These are phyloP conservation scores for Exophiala bonariae DNA, from an alignment of 2,329 filamentous ascomycete genomes.

Conservation along the genomic window DNA sequence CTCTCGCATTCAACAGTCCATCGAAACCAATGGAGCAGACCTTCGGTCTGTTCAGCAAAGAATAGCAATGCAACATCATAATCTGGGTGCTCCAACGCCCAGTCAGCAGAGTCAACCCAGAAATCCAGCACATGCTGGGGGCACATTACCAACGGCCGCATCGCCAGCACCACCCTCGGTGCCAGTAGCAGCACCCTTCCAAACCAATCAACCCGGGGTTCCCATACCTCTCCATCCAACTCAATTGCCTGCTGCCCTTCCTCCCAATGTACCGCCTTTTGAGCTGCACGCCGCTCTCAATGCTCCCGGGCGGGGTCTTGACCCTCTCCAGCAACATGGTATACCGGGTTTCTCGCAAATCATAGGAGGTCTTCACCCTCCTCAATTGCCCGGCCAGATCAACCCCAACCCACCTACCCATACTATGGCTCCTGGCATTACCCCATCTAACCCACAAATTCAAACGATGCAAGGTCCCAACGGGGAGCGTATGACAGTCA, in stretches of 20 bases:
- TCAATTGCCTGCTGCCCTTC: background rate
- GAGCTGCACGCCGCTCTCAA: background rate
- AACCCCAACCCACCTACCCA: background rate
- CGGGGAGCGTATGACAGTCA: conserved; percentile 18
- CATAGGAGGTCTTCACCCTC: no score
- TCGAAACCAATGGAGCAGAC: conserved; percentile 21
- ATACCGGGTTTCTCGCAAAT: no score
- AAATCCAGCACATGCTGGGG: background rate
- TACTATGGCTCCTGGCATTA: background rate
- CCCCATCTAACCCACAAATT: conserved; percentile 1
- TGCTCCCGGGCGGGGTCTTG: background rate
- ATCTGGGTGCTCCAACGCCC: conserved; percentile 5
- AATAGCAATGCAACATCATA: conserved; percentile 19
- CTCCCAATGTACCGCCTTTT: background rate
- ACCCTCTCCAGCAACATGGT: background rate
- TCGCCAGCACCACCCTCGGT: conserved; percentile 2
- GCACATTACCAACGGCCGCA: no score
- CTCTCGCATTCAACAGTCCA: conserved; percentile 19
- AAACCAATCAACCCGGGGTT: no score
- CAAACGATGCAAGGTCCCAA: conserved; percentile 15
- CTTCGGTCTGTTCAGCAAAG: conserved; percentile 20
- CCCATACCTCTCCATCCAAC: background rate
- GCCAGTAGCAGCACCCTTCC: background rate
- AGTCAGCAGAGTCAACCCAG: background rate
- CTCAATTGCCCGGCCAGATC: background rate